A percentile compares a stretch with the other conserved stretches of the same genome.
Evolutionary conservation across 2,329 filamentous ascomycete species (phyloP).

Genomic region (Colletotrichum camelliae): DNA sequence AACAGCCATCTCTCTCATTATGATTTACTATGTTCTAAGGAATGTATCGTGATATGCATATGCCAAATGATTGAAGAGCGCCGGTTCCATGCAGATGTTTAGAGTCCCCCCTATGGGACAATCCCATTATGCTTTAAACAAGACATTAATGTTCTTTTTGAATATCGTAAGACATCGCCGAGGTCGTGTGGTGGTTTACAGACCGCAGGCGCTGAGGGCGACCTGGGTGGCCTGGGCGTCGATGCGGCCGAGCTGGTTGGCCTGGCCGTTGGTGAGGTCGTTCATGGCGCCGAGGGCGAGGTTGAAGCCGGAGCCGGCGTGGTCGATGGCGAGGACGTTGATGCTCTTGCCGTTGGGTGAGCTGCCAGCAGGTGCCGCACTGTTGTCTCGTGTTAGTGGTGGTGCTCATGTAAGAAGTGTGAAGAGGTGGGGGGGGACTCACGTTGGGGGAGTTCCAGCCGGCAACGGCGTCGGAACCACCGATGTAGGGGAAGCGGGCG

Average conservation of each 20-base stretch:
- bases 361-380: constrained; percentile 66
- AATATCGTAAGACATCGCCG: neutral
- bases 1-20: constrained; percentile 1
- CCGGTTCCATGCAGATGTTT: constrained; percentile 10
- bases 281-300: constrained; percentile 63
- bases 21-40: constrained; percentile 9
- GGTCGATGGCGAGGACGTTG: constrained; percentile 63
- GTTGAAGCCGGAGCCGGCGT: constrained; percentile 56
- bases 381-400: constrained; percentile 24
- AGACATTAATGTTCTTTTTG: neutral
- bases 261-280: constrained; percentile 57
- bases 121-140: neutral
- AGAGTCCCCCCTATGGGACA: neutral
- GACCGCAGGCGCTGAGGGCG: constrained; percentile 46
- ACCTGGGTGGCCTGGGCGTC: constrained; percentile 55
- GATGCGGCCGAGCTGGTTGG: constrained; percentile 54
- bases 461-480: constrained; percentile 54
- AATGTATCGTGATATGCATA: constrained; percentile 19
- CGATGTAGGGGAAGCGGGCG: constrained; percentile 59
- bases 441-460: constrained; percentile 59
- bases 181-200: constrained; percentile 27
- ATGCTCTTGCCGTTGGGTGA: constrained; percentile 54
- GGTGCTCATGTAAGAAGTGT: neutral
- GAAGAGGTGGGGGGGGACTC: constrained; percentile 16
- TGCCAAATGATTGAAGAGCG: constrained; percentile 19